phyloP scores from a whole-genome alignment of 768 basidiomycete species.

The Collybia nuda region DNA sequence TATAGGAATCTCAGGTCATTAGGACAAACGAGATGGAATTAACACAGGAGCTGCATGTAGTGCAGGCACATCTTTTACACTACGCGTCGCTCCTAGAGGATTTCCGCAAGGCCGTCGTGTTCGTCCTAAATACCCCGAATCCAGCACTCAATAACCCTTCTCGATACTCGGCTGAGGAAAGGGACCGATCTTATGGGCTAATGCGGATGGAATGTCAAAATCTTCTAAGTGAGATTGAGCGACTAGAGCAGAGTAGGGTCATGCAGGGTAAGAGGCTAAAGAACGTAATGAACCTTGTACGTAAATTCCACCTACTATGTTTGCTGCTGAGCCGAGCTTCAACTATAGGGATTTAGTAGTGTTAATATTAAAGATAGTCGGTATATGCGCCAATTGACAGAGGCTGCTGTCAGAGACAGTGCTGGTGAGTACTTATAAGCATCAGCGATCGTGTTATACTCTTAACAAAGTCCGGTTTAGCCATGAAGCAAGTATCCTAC shows the following conservation, averaged over 20 bases:
- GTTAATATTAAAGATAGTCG: conserved; percentile 50
- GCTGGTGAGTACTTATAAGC: conserved; percentile 25
- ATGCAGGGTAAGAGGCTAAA: conserved; percentile 45
- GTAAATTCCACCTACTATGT: background rate
- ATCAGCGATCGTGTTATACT: background rate
- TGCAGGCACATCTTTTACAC: conserved; percentile 59
- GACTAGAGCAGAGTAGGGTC: conserved; percentile 38
- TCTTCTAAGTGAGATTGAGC: conserved; percentile 47
- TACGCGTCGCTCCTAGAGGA: conserved; percentile 53
- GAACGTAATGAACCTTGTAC: conserved; percentile 51
- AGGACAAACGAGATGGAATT: conserved; percentile 36
- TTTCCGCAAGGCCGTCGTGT: conserved; percentile 50
- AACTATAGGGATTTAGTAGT: conserved; percentile 40
- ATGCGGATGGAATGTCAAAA: conserved; percentile 45
- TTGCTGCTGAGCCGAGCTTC: background rate
- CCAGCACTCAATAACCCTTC: conserved; percentile 37
- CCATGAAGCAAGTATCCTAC: conserved; percentile 55
- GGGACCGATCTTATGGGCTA: conserved; percentile 17
- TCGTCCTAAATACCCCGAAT: conserved; percentile 47
- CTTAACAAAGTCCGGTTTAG: conserved; percentile 16
- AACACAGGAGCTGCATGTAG: conserved; percentile 53
- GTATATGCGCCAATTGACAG: conserved; percentile 38
- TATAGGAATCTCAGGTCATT: conserved; percentile 47
- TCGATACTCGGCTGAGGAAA: conserved; percentile 10
- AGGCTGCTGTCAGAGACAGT: conserved; percentile 41